Base-by-base conservation (phyloP, 2,329 filamentous ascomycete genomes). In the Cercospora beticola region DNA sequence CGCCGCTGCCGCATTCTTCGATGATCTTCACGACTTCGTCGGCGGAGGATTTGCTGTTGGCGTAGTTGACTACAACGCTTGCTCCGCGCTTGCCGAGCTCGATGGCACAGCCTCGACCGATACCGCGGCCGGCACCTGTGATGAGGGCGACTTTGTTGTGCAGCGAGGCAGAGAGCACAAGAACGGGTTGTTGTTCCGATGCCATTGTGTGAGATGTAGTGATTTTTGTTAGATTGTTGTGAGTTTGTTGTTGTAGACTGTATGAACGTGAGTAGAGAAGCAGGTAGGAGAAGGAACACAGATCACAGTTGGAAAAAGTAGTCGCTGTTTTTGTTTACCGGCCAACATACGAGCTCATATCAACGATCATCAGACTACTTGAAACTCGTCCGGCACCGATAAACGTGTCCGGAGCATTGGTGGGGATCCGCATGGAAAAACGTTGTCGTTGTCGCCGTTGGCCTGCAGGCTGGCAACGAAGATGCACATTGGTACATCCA, bases 31-130 rank as follows among this genome's bases (percentile, higher is more conserved):
- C 76, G 56, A 86, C 83, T 76, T 85, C 83, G 65, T 85, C 81
- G 52, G 83, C 83, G 28, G 82, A 79, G 46, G 79, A 78, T 71
- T 83, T 81, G 76, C 85, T 85, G 71, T 85, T 84, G 71, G 87
- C 87, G 74, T 88, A 86, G 81, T 91, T 92, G 77, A 92, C 85
- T 28, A 91, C 83, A 63, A 92, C 83, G 65, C 83, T 87, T 74
- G 86, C 86, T 49, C 89, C 89, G 71, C 88, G 88, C 76, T 85
- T 84, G 77, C 86, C 89, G 49, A 91, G 87, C 79, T 90, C 88
- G 64, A 90, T 83, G 71, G 89, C 89, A 64, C 89, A 89, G 64
- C 88, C 88, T 63, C 83, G 82, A 46, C 89, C 89, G 74, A 91
- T 91, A 66, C 89, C 89, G 40, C 88, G 88, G 63, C 88, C 87